Evolutionary conservation across 2,329 filamentous ascomycete genomes (phyloP).

Genomic region (Cercospora sesami): DNA sequence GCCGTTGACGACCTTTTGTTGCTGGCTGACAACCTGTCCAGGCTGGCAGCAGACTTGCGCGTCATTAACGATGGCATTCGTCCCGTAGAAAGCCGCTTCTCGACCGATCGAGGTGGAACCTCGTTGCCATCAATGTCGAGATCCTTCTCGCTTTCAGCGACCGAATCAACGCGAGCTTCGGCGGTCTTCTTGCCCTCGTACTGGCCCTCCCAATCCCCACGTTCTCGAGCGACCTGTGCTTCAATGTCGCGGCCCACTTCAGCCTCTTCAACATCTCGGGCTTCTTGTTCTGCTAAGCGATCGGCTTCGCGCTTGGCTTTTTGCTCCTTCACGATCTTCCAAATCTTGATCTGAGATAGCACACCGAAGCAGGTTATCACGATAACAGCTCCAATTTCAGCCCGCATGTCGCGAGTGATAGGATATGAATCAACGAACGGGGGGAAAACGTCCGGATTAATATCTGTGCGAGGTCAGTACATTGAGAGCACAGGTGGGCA

Average conservation of each 20-base stretch:
- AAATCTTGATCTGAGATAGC: conserved; percentile 81
- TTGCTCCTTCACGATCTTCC: conserved; percentile 69
- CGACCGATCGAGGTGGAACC: conserved; percentile 9
- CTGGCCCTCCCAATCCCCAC: conserved; percentile 71
- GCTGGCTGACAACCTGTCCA: conserved; percentile 7
- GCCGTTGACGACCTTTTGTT: conserved; percentile 16
- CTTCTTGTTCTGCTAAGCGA: conserved; percentile 56
- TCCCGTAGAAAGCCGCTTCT: conserved; percentile 17
- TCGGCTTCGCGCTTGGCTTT: conserved; percentile 49
- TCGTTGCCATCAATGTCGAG: conserved; percentile 10
- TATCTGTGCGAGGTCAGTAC: conserved; percentile 42
- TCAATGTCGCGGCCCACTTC: conserved; percentile 65
- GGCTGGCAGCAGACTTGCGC: conserved; percentile 9
- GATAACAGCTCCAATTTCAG: conserved; percentile 76
- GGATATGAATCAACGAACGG: conserved; percentile 76
- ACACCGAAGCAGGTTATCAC: conserved; percentile 74
- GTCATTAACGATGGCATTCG: neutral
- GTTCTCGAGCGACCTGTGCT: conserved; percentile 61
- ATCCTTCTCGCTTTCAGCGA: conserved; percentile 31
- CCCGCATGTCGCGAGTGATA: conserved; percentile 78
- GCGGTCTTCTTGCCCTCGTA: conserved; percentile 58
- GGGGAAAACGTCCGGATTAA: conserved; percentile 81
- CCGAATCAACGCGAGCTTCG: conserved; percentile 52
- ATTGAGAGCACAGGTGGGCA: neutral
- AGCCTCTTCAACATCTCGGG: conserved; percentile 66